These are phyloP conservation scores for Middelhovenomyces tepae DNA, from an alignment of 805 yeast genomes.

Conservation along the genomic window DNA sequence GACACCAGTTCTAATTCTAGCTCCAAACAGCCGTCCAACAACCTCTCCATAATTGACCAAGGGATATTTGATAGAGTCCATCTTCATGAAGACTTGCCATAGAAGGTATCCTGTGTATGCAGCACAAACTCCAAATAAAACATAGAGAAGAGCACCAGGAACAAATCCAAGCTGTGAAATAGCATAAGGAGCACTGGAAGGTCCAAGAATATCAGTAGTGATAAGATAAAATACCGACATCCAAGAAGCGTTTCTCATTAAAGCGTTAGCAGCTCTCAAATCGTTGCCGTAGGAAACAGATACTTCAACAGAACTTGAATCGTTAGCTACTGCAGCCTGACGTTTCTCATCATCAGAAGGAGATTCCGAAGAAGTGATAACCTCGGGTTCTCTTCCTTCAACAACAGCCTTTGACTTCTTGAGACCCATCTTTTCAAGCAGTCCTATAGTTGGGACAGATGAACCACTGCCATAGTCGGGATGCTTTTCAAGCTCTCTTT, in stretches of 20 bases:
- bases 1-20: conserved; percentile 25
- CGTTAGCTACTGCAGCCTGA: too few relatives aligned
- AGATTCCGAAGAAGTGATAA: too few relatives aligned
- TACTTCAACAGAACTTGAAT: too few relatives aligned
- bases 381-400: too few relatives aligned
- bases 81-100: conserved; percentile 28
- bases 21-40: conserved; percentile 33
- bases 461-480: conserved; percentile 9
- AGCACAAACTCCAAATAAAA: conserved; percentile 35
- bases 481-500: conserved; percentile 13
- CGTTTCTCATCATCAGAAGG: too few relatives aligned
- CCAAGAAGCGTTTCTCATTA: conserved; percentile 19
- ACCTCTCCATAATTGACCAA: conserved; percentile 36
- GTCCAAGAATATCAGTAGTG: conserved; percentile 41
- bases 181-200: conserved; percentile 39
- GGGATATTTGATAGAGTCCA: conserved; percentile 38
- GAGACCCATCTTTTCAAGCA: too few relatives aligned
- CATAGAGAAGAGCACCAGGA: conserved; percentile 36
- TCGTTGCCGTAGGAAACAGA: too few relatives aligned
- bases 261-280: conserved; percentile 19
- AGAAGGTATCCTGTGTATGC: conserved; percentile 35
- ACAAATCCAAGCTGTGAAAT: conserved; percentile 37
- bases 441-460: too few relatives aligned
- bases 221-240: conserved; percentile 35
- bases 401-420: too few relatives aligned